Base-by-base conservation (phyloP, 371 early-diverging fungal genomes). In the Choanephora cucurbitarum region DNA sequence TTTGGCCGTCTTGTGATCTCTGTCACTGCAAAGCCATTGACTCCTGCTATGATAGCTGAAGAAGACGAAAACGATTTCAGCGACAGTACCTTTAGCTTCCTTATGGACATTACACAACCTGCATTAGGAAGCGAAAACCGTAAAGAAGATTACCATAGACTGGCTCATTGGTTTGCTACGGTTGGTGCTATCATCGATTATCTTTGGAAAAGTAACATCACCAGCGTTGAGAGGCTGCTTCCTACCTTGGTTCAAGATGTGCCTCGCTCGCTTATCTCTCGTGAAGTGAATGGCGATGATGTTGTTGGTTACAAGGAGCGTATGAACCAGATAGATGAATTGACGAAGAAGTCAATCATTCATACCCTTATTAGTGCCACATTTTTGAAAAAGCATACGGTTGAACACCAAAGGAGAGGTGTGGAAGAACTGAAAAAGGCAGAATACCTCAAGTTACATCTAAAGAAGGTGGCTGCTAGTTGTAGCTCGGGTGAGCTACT, bases 161-260 rank as follows among this genome's bases (percentile, higher is more conserved):
- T 70, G 21, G 56, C 69, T 41, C 65, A 66, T 17, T 75, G 75
- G 75, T 52, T 70, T 11, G 64, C 75, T 18, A 59, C 69, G 3
- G 62, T 71, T 5, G 75, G 75, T 9, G 72, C 69, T 15, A 62
- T 65, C 15, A 65, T 69, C 7, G 75, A 75, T 37, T 72, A 72
- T 15, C 52, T 75, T 2, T 71, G 72, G 72, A 63, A 65, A 21
- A 64, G 56, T 11, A 69, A 76, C 44, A 32, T 58, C 3, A 50
- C 49, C 2, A 50, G 57, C n/a, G 73, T 63, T 1, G 59, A 72
- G 44, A 22, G 43, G 5, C 43, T 66, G 18, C 49, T 58, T 19
- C 47, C 48, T 5, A 44, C 50, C 7, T 42, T 66, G 17, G 45
- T 55, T 5, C 33, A 53, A 49, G 50, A 50, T 24, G 55, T 64